These are phyloP conservation scores for Agapanthus africanus DNA, from an alignment of 106 monocot species.

Conservation along the genomic window DNA sequence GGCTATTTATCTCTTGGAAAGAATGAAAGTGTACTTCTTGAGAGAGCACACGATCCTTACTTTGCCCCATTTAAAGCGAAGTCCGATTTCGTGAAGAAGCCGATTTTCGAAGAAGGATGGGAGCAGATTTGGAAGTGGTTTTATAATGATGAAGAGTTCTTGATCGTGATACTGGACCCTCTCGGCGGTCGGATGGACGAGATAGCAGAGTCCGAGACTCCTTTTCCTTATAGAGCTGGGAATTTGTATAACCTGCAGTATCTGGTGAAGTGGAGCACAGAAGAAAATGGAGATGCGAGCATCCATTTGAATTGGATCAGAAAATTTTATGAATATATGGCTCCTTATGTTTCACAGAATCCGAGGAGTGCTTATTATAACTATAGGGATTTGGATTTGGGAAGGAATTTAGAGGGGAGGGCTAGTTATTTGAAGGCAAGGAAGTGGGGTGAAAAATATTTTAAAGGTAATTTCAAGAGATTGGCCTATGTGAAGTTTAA, in stretches of 20 bases:
- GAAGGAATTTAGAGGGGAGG: background rate
- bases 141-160: background rate
- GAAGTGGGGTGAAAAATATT: constrained; percentile 24
- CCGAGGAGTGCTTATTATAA: constrained; percentile 26
- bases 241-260: constrained; percentile 22
- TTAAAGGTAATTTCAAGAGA: constrained; percentile 26
- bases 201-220: constrained; percentile 7
- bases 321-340: constrained; percentile 19
- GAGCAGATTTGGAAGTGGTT: constrained; percentile 7
- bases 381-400: constrained; percentile 30
- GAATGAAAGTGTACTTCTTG: background rate
- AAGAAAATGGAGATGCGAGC: background rate
- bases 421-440: constrained; percentile 1
- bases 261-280: background rate
- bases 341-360: constrained; percentile 26
- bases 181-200: constrained; percentile 21
- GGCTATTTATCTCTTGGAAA: background rate
- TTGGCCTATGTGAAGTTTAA: constrained; percentile 17
- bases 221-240: constrained; percentile 28
- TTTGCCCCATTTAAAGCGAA: constrained; percentile 10
- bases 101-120: background rate
- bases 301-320: constrained; percentile 15
- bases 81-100: constrained; percentile 16
- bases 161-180: constrained; percentile 9
- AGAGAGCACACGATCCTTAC: background rate